Evolutionary conservation across 164 flowering plant species (phyloP), one percentile per base, ranked within the genome.

Genomic region (Aristolochia fimbriata): DNA sequence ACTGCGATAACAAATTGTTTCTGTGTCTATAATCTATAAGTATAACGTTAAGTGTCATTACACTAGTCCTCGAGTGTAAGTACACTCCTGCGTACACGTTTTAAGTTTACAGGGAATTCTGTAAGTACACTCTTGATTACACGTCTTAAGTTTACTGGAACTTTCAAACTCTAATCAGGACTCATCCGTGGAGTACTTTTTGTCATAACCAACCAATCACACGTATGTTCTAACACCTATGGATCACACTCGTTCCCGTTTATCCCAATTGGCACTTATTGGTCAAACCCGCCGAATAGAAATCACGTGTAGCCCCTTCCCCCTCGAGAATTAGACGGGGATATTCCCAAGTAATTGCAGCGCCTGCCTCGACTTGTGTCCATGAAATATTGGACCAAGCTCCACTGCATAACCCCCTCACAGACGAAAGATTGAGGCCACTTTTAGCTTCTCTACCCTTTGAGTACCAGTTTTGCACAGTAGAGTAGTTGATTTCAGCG

Each of bases 351-450:
- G 98, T 93, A 59, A 93, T 87, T 0, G 98, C 97, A 37, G 97
- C 90, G 7, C 97, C 99, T 0, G 97, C 90, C 79, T 93, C 99
- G 69, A 93, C 96, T 69, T 93, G 99, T 0, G 97, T 88, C 99
- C 99, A 93, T 0, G 99, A 93, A 11, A 93, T 86, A 82, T 88
- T 90, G 1, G 99, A 90, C 21, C 85, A 67, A 9, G 47, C 69
- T 12, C 99, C 97, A 24, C 82, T 83, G 68, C 97, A 93, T 33
- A 86, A 64, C 15, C 99, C 99, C 31, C 97, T 70, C 78, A 88
- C 90, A 0, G 99, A 90, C 8, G 90, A 97, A 64, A 93, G 90
- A 73, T 93, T 93, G 65, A 93, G 73, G 75, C 98, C 98, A 23
- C 96, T 97, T 27, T 52, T 83, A 33, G 97, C 98, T 61, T 87